Evolutionary conservation across 2,329 filamentous ascomycete genomes (phyloP).

Genomic region (Aspergillus spinulosporus): DNA sequence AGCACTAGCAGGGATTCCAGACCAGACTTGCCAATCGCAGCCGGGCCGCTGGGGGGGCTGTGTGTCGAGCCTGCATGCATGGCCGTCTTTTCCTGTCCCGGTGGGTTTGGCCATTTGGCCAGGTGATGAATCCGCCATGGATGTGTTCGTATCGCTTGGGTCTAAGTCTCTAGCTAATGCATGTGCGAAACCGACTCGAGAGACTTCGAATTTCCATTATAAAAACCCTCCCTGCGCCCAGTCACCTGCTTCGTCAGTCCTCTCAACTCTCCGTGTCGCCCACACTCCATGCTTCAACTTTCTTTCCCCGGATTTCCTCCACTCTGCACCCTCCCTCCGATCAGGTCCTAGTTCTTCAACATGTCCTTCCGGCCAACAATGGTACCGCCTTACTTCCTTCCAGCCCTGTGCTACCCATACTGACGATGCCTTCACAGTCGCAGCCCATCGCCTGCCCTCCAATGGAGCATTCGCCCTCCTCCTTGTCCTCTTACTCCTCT

Average conservation of each 20-base stretch:
- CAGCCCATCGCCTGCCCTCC: constrained; percentile 22
- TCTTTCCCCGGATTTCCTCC: constrained; percentile 9
- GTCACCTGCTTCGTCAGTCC: constrained; percentile 14
- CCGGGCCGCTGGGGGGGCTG: constrained; percentile 19
- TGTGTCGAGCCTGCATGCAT: constrained; percentile 20
- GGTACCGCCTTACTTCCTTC: constrained; percentile 6
- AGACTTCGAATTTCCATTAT: constrained; percentile 15
- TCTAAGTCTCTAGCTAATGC: constrained; percentile 20
- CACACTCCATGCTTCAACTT: constrained; percentile 7
- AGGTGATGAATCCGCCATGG: constrained; percentile 25
- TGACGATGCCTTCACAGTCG: constrained; percentile 9
- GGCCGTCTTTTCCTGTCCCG: constrained; percentile 5
- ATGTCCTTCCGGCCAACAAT: constrained; percentile 18
- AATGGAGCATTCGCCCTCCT: constrained; percentile 27
- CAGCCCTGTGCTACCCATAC: neutral
- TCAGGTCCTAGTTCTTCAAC: constrained; percentile 11
- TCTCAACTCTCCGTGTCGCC: constrained; percentile 1
- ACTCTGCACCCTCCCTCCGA: neutral
- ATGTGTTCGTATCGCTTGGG: constrained; percentile 22
- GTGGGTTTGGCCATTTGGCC: constrained; percentile 17
- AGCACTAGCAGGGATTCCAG: constrained; percentile 22
- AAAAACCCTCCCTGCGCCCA: constrained; percentile 10
- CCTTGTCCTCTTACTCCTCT: constrained; percentile 17
- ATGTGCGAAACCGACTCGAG: constrained; percentile 21
- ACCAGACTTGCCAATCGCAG: constrained; percentile 21